A percentile compares a stretch with the other conserved stretches of the same genome.
Conservation (phyloP, 148 eudicot species). For the Polygonum aviculare region DNA sequence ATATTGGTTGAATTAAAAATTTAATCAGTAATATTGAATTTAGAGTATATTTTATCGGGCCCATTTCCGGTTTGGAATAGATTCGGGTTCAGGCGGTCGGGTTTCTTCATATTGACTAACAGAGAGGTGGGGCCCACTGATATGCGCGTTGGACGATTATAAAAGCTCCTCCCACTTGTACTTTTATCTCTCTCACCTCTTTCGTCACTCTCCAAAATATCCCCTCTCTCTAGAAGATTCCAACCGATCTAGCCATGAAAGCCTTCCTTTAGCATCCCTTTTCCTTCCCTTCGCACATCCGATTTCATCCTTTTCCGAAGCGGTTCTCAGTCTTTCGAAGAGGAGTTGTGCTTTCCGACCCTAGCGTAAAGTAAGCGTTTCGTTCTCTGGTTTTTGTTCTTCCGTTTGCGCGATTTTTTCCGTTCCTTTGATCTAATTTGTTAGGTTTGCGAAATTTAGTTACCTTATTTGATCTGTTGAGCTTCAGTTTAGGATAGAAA, state of each 20-base stretch:
- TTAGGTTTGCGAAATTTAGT: background rate
- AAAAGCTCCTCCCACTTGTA: background rate
- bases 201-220: background rate
- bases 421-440: background rate
- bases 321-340: background rate
- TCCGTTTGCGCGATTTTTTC: background rate
- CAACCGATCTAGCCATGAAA: conserved; percentile 5
- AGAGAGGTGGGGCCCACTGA: background rate
- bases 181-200: background rate
- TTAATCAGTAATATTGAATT: too few species aligned
- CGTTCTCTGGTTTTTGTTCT: background rate
- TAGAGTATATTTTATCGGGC: too few species aligned
- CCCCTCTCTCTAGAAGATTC: background rate
- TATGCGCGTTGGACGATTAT: background rate
- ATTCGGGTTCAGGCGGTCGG: too few species aligned
- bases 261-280: background rate
- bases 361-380: background rate
- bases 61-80: too few species aligned
- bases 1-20: too few species aligned
- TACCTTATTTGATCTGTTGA: background rate
- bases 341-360: background rate
- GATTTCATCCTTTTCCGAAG: background rate
- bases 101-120: too few species aligned
- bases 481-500: background rate
- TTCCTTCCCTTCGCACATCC: background rate